Evolutionary conservation across 805 yeast genomes (phyloP), one percentile per base, ranked within the genome.

Genomic region (Cyberlindnera maclurae): DNA sequence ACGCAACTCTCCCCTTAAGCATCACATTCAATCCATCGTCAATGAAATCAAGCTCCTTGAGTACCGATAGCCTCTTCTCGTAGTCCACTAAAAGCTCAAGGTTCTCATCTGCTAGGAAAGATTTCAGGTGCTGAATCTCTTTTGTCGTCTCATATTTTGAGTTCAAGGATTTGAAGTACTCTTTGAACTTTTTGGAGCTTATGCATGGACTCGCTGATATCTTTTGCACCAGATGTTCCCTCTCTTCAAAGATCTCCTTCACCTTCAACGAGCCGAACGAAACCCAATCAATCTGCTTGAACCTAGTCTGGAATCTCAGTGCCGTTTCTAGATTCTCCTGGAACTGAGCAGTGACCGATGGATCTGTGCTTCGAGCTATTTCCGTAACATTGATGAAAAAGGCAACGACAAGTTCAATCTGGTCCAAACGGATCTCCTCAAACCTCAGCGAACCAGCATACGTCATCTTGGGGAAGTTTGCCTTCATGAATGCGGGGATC

Each of bases 61-160:
- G 67, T 3, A 93, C 96, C 29, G 71, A 72, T 29, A 93, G 64
- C 50, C 98, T 75, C 59, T 86, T 95, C 54, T 87, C 94, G 55
- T 93, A 93, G 56, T 93, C 96, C 0, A 98, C 97, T 28, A 93
- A 67, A 33, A 93, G 65, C 47, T 86, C 96, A 52, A 93, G 64
- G 52, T 89, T 93, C 50, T 89, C 95, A 42, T 86, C 95, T 1
- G 95, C 81, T 46, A 88, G 73, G 34, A 82, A 63, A 34, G 71
- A 68, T 49, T 76, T 76, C 50, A 86, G 58, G 0, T 68, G 59
- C 10, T 64, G 71, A 16, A 89, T 79, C 42, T 78, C 68, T 12
- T 58, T 52, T 40, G 70, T 66, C 16, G 83, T 54, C 22, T 54
- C 41, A 39, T 67, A 65, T 43, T 70, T 74, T 33, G 67, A 62